Conservation (phyloP, 768 basidiomycete species). For the Coprinopsis sp. region DNA sequence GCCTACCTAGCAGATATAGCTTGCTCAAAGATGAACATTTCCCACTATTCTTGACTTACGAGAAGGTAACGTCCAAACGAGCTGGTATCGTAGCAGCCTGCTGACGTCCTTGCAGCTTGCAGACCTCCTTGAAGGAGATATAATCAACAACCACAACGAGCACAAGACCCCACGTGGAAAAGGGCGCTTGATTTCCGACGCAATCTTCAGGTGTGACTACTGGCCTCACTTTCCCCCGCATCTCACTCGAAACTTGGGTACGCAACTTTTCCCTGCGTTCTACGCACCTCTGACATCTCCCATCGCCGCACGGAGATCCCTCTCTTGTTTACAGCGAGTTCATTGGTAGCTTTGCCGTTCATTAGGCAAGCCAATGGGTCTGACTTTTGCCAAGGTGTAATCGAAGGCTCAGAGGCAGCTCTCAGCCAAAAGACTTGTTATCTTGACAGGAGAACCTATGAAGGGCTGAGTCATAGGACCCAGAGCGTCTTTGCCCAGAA, state of each 20-base stretch:
- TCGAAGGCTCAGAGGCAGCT: conserved; percentile 63
- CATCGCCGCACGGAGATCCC: conserved; percentile 42
- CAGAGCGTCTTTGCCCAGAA: conserved; percentile 53
- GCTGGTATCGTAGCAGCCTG: background rate
- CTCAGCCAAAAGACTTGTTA: conserved; percentile 29
- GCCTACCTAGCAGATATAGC: conserved; percentile 7
- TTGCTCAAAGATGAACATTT: conserved; percentile 47
- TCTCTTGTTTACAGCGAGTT: conserved; percentile 62
- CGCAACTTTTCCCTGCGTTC: conserved; percentile 7
- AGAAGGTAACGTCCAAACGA: conserved; percentile 38
- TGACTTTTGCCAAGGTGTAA: conserved; percentile 42
- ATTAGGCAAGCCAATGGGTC: background rate
- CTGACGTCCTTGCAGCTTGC: conserved; percentile 37
- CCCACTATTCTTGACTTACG: conserved; percentile 65
- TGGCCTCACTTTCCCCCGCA: conserved; percentile 57
- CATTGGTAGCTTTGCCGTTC: conserved; percentile 40
- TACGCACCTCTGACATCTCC: background rate
- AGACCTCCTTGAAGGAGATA: conserved; percentile 45
- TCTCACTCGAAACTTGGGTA: conserved; percentile 52
- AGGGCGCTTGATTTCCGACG: conserved; percentile 39
- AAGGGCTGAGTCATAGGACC: conserved; percentile 43
- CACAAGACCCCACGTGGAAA: background rate
- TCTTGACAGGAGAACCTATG: conserved; percentile 43
- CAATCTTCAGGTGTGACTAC: conserved; percentile 44
- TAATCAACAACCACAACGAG: too few relatives aligned